These are phyloP conservation scores for Termitomyces sp. DNA, from an alignment of 768 basidiomycete species.

Conservation along the genomic window DNA sequence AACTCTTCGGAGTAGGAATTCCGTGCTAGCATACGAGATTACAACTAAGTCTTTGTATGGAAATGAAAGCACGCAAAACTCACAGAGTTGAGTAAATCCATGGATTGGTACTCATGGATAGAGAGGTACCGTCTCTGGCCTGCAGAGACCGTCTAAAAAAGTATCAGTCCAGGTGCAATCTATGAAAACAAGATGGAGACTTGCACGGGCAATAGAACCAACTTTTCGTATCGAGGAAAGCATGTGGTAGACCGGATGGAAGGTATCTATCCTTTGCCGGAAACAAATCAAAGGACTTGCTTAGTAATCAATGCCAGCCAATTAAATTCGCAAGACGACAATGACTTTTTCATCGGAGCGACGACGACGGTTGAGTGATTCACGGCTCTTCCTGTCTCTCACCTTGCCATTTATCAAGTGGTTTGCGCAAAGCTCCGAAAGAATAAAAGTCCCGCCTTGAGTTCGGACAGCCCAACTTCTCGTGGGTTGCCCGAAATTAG, in stretches of 20 bases:
- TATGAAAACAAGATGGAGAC: constrained; percentile 13
- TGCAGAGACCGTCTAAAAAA: constrained; percentile 56
- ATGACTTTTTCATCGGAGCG: constrained; percentile 46
- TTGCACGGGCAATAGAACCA: constrained; percentile 58
- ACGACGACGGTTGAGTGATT: constrained; percentile 70
- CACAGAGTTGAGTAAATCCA: constrained; percentile 91
- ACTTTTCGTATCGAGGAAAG: constrained; percentile 64
- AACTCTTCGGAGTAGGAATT: constrained; percentile 89
- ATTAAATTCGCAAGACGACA: constrained; percentile 6
- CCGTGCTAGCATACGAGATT: constrained; percentile 62
- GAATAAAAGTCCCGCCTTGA: constrained; percentile 69
- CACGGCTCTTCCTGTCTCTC: constrained; percentile 65
- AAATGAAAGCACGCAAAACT: constrained; percentile 15
- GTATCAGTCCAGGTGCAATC: constrained; percentile 5
- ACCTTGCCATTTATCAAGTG: constrained; percentile 33
- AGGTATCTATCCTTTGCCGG: not conserved
- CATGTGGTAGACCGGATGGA: constrained; percentile 39
- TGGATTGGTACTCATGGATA: constrained; percentile 98
- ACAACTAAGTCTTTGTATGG: constrained; percentile 1
- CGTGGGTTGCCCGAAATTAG: constrained; percentile 76
- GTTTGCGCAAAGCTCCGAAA: constrained; percentile 56
- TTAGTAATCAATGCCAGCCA: constrained; percentile 39
- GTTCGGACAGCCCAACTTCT: constrained; percentile 56
- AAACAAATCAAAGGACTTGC: constrained; percentile 17
- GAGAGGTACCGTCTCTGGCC: constrained; percentile 90